Percentiles rank a stretch among this genome's conserved stretches.
These are phyloP conservation scores for Silybum marianum DNA, from an alignment of 129 eudicot genomes.

Conservation along the genomic window DNA sequence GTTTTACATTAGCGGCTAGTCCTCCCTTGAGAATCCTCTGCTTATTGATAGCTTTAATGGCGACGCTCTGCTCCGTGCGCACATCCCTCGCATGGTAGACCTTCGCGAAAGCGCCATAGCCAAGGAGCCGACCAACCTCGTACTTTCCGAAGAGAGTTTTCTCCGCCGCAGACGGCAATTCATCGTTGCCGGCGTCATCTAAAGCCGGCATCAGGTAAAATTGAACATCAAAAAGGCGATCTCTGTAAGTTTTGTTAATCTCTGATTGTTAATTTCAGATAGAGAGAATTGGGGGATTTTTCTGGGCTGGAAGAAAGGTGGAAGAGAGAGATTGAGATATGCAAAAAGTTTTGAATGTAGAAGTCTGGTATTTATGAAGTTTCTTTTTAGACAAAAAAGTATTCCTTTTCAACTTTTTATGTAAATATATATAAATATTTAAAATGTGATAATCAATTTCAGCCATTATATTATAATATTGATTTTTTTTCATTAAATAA, in stretches of 20 bases:
- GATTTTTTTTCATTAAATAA: too few relatives aligned
- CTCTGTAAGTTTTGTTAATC: neutral
- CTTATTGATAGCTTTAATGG: slow-evolving; percentile 47
- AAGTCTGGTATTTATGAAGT: neutral
- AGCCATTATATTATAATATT: too few relatives aligned
- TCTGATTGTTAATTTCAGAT: neutral
- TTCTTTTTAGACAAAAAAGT: neutral
- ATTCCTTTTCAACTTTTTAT: neutral
- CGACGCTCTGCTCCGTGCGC: slow-evolving; percentile 44
- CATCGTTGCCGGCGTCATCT: slow-evolving; percentile 28
- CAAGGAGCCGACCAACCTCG: slow-evolving; percentile 47
- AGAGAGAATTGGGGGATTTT: neutral
- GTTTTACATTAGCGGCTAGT: slow-evolving; percentile 39
- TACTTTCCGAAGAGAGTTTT: slow-evolving; percentile 39
- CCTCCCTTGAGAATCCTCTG: slow-evolving; percentile 43
- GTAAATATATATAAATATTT: too few relatives aligned
- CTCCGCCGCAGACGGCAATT: slow-evolving; percentile 18
- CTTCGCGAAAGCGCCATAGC: slow-evolving; percentile 55
- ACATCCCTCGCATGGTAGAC: slow-evolving; percentile 44
- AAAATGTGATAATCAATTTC: too few relatives aligned
- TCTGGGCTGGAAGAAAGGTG: slow-evolving; percentile 19
- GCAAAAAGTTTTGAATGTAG: neutral
- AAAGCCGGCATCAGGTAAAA: slow-evolving; percentile 31
- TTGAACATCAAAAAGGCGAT: slow-evolving; percentile 16
- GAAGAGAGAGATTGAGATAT: slow-evolving; percentile 4